Percentiles rank a stretch among this genome's conserved stretches.
These are phyloP conservation scores for Huntiella decipiens DNA, from an alignment of 2,329 filamentous ascomycete species.

Conservation along the genomic window DNA sequence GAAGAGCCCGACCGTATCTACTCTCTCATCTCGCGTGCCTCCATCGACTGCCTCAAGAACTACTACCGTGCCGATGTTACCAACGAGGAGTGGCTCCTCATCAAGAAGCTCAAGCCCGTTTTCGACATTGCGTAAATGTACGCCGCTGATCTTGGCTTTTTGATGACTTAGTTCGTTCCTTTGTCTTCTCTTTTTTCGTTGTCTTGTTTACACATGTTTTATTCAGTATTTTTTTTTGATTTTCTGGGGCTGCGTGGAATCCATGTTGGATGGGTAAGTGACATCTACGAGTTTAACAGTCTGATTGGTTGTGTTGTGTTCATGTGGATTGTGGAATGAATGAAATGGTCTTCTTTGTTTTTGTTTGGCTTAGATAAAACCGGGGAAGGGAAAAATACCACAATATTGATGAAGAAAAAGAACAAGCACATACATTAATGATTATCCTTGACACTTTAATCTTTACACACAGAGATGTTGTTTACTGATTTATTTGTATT, in stretches of 20 bases:
- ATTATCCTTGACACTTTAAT: no score
- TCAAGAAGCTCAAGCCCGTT: conserved; percentile 85
- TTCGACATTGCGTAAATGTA: conserved; percentile 60
- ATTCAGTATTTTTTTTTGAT: no score
- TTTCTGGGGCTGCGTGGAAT: no score
- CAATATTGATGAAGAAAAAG: background rate
- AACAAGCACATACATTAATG: background rate
- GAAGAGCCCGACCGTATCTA: conserved; percentile 83
- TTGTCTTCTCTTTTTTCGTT: background rate
- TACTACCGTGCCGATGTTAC: conserved; percentile 76
- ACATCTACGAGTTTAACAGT: no score
- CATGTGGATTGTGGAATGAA: no score
- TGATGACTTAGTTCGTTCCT: background rate
- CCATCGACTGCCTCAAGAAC: conserved; percentile 90
- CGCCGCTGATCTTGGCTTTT: background rate
- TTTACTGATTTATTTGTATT: background rate
- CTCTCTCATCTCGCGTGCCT: conserved; percentile 67
- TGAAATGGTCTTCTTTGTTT: no score
- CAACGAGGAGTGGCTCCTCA: conserved; percentile 85
- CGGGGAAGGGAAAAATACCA: background rate
- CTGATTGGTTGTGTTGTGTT: no score
- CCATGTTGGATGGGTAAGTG: no score
- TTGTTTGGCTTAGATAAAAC: no score
- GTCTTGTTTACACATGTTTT: background rate
- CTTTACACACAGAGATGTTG: no score